Percentiles rank a stretch among this genome's conserved stretches.
These are phyloP conservation scores for Sphaerulina musiva DNA, from an alignment of 2,329 filamentous ascomycete species.

Conservation along the genomic window DNA sequence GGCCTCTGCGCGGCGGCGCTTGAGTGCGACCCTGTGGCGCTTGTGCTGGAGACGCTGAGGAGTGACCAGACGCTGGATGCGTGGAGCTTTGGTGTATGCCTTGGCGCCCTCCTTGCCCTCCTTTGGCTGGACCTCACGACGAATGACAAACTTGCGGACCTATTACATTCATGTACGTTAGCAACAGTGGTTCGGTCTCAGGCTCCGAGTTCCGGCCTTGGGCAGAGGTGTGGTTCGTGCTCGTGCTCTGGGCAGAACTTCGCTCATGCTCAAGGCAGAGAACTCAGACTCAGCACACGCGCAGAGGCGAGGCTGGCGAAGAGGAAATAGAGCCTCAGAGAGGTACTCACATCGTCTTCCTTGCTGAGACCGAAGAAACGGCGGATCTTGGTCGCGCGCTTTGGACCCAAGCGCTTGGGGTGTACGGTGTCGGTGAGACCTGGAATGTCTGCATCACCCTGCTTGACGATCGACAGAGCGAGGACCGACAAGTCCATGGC, in stretches of 20 bases:
- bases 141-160: conserved; percentile 99
- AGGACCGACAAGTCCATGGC: conserved; percentile 91
- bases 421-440: conserved; percentile 95
- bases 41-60: conserved; percentile 99
- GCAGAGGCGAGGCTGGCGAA: conserved; percentile 48
- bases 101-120: conserved; percentile 77
- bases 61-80: conserved; percentile 99
- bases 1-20: conserved; percentile 94
- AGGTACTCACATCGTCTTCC: conserved; percentile 97
- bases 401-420: conserved; percentile 98
- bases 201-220: conserved; percentile 19
- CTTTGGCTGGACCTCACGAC: conserved; percentile 95
- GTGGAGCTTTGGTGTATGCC: conserved; percentile 99
- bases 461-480: conserved; percentile 93
- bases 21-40: conserved; percentile 94
- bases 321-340: conserved; percentile 42
- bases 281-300: conserved; percentile 14
- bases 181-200: conserved; percentile 29
- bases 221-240: conserved; percentile 3
- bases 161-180: conserved; percentile 41
- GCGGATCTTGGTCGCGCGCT: conserved; percentile 99
- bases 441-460: conserved; percentile 89
- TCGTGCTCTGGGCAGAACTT: conserved; percentile 8
- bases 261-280: conserved; percentile 11
- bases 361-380: conserved; percentile 99